A percentile compares a stretch with the other conserved stretches of the same genome.
phyloP scores from a whole-genome alignment of 1,139 yeast species.

The Scheffersomyces titani region DNA sequence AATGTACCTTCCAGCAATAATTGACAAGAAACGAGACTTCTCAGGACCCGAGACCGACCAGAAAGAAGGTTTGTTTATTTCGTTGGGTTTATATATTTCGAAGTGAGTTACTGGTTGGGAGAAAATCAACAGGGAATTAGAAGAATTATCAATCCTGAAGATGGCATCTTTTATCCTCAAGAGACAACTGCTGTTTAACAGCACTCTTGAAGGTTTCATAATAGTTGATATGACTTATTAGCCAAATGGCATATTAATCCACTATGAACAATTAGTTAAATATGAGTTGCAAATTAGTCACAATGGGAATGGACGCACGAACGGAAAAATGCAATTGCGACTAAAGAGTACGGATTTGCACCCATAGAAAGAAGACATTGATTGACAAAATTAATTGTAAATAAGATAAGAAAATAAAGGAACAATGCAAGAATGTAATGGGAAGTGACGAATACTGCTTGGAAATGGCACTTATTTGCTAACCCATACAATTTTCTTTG shows the following conservation, averaged over 20 bases:
- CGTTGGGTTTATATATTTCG: constrained; percentile 20
- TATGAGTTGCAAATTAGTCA: not conserved
- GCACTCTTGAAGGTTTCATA: constrained; percentile 3
- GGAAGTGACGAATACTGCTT: not conserved
- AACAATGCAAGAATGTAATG: too few species aligned
- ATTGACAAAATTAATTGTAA: not conserved
- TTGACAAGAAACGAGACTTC: constrained; percentile 35
- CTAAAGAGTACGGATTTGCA: not conserved
- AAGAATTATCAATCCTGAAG: constrained; percentile 12
- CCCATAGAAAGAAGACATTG: not conserved
- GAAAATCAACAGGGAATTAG: constrained; percentile 15
- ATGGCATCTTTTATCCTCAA: constrained; percentile 17
- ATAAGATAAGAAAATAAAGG: too few species aligned
- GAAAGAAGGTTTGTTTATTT: constrained; percentile 16
- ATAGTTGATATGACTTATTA: not conserved
- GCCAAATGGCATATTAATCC: not conserved
- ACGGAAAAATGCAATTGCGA: not conserved
- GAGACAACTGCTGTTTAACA: constrained; percentile 7
- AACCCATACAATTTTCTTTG: too few species aligned
- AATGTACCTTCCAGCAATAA: constrained; percentile 40
- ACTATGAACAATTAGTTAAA: not conserved
- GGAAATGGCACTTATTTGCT: not conserved
- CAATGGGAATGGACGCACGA: not conserved
- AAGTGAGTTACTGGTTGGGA: constrained; percentile 27
- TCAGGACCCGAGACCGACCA: constrained; percentile 41